Conservation (phyloP, 2,329 filamentous ascomycete genomes). For the Ophiocordyceps camponoti-saundersi region DNA sequence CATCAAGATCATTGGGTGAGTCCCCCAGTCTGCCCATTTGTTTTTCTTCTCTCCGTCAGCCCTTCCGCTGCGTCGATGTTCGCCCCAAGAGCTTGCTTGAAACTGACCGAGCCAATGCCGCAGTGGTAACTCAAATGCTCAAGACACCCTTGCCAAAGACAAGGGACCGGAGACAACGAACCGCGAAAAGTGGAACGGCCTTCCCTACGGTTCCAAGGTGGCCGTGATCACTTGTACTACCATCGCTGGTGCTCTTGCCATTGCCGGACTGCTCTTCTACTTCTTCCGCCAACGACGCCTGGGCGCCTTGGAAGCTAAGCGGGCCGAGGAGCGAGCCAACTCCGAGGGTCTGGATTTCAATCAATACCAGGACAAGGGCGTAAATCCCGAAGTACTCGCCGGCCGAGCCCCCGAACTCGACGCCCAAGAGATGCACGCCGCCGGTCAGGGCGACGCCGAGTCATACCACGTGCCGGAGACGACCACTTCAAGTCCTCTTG, state of each 20-base stretch:
- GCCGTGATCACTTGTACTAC: conserved; percentile 32
- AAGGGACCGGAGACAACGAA: conserved; percentile 22
- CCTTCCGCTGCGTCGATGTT: too few relatives aligned
- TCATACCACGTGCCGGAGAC: conserved; percentile 6
- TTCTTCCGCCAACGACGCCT: conserved; percentile 36
- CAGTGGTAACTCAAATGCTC: conserved; percentile 40
- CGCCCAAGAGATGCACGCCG: conserved; percentile 2
- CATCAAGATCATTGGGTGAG: conserved; percentile 40
- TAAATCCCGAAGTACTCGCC: conserved; percentile 22
- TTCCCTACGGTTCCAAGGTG: conserved; percentile 31
- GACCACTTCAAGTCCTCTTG: conserved; percentile 4
- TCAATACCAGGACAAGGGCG: conserved; percentile 26
- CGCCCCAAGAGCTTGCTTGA: too few relatives aligned
- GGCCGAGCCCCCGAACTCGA: conserved; percentile 9
- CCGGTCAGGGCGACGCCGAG: conserved; percentile 3
- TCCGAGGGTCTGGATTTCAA: conserved; percentile 34
- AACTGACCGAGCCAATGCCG: not conserved
- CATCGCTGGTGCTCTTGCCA: conserved; percentile 20
- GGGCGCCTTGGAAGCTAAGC: conserved; percentile 32
- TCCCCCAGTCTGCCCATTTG: conserved; percentile 5
- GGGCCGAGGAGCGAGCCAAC: conserved; percentile 24
- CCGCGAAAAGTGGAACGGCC: conserved; percentile 34
- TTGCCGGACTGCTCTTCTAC: conserved; percentile 29
- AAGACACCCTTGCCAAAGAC: conserved; percentile 22
- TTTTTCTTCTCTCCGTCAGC: too few relatives aligned